Base-by-base conservation (phyloP, 257 asterid species). In the Nicotiana paniculata region DNA sequence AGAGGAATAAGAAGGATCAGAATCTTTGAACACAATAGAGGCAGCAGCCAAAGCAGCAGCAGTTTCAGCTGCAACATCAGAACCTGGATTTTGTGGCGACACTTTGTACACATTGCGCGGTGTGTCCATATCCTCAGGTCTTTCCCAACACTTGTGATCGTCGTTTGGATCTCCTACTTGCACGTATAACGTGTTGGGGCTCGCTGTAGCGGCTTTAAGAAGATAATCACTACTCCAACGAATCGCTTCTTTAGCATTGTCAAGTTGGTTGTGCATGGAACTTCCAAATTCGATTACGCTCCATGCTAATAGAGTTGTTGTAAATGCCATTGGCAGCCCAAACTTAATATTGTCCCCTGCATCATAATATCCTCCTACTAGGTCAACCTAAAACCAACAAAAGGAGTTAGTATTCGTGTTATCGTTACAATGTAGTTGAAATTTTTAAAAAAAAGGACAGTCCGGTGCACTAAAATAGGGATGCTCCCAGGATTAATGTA, bases 11-110 rank as follows among this genome's bases (percentile, higher is more conserved):
- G 88, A 81, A 77, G 94, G 92, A 85, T 95, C 95, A 3, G 95
- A 90, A 32, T 89, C 90, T 77, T 85, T 87, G 88, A 96, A 93
- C 11, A 91, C 97, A 17, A 95, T 88, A 9, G 99, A 95, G 80
- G 94, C 93, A 1, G 98, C 97, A 4, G 99, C 97, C 63, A 95
- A 66, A 15, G 98, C 97, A 4, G 98, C 99, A 8, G 98, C 97
- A 0, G 97, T 95, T 85, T 93, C 99, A 16, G 94, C 99, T 33
- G 98, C 98, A 9, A 95, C 97, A 66, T 92, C 98, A 0, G 99
- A 93, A 1, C 98, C 99, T 1, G 98, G 98, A 69, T 88, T 92
- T 68, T 90, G 92, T 33, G 95, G 35, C 5, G 93, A 80, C 15
- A 95, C 93, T 75, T 90, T 90, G 85, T 91, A 95, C 16, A 86